Base-by-base conservation (phyloP, 805 yeast species). In the Clavispora phyllophila region DNA sequence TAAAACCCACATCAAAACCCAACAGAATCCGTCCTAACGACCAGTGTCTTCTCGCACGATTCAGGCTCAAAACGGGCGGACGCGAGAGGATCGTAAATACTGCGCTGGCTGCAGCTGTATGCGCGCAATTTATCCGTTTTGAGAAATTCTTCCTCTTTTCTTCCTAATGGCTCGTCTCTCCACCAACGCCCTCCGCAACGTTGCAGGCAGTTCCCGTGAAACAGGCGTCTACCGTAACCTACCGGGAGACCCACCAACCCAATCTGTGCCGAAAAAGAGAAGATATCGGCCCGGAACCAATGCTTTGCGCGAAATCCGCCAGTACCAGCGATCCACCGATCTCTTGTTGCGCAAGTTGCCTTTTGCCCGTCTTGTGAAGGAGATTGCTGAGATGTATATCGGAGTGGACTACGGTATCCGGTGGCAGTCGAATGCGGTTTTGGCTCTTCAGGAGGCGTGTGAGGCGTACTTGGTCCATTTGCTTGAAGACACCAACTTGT, bases 361-460 rank as follows among this genome's bases (percentile, higher is more conserved):
- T 14, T 85, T 85, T 68, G 87, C 91, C 1, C 67, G 91, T 46
- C 64, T 85, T 19, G 87, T 85, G 8, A 76, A 83, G 47, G 93
- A 85, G 52, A 81, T 85, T 3, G 84, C 88, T 0, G 80, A 80
- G 40, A 76, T 73, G 45, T 78, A 71, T 47, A 66, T 73, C 27
- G 81, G 82, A 0, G 51, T 57, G 18, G 78, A 76, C 37, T 75
- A 78, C 40, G 81, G 79, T 2, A 68, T 82, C 37, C 73, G 86
- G 55, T 85, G 95, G 95, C 91, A 85, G 53, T 76, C 84, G 19
- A 78, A 82, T 57, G 93, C 91, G 1, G 72, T 85, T 12, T 55
- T 84, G 60, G 91, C 91, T 4, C 63, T 85, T 26, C 95, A 85
- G 56, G 95, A 85, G 56, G 91, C 91, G 1, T 74, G 85, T 38